Base-by-base conservation (phyloP, 306 rosid genomes). In the Mimosa pudica region DNA sequence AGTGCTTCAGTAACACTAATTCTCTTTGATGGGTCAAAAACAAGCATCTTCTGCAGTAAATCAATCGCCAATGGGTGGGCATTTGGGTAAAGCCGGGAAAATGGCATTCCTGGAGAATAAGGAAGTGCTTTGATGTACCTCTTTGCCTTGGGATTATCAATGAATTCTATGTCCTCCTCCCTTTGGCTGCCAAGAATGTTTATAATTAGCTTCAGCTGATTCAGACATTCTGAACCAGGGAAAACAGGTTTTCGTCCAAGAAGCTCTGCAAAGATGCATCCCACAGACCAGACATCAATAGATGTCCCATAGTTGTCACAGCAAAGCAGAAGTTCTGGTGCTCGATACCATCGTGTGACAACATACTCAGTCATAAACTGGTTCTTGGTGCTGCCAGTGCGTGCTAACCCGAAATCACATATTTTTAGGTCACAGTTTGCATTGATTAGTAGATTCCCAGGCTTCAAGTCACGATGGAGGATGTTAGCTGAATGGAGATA, bases 281-380 rank as follows among this genome's bases (percentile, higher is more conserved):
- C 97, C 18, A 94, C 94, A 74, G 98, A 94, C 98, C 98, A 94
- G 55, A 94, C 94, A 83, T 94, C 98, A 73, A 94, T 94, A 13
- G 98, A 87, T 30, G 93, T 90, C 54, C 93, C 97, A 9, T 92
- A 94, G 81, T 92, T 89, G 87, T 94, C 98, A 65, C 98, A 94
- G 86, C 97, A 92, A 20, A 94, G 97, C 48, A 94, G 91, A 55
- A 94, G 93, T 83, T 94, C 97, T 5, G 98, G 98, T 61, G 98
- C 97, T 75, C 98, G 83, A 77, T 94, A 94, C 98, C 98, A 94
- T 77, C 98, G 90, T 58, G 98, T 94, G 74, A 94, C 98, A 16
- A 94, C 98, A 67, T 94, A 94, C 87, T 94, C 98, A 0, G 98
- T 94, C 98, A 92, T 92, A 84, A 94, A 94, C 86, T 94, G 94